A percentile compares a stretch with the other conserved stretches of the same genome.
Conservation (phyloP, 225 moss, liverwort and hornwort genomes). For the Marchantia polymorpha region DNA sequence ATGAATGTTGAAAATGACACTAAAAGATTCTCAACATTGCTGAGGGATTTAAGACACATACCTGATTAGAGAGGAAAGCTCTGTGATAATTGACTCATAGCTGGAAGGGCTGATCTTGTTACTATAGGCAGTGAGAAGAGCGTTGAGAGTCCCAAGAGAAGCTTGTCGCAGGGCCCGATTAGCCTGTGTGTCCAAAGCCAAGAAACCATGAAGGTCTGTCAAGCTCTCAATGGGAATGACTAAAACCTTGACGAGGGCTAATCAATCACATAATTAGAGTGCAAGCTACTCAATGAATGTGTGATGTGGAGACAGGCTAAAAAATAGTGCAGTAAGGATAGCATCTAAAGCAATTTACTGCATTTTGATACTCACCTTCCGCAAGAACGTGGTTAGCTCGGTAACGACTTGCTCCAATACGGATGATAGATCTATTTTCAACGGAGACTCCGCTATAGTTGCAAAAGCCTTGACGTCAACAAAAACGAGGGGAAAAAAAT, state of each 20-base stretch:
- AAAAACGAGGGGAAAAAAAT: not conserved
- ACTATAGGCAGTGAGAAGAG: conserved; percentile 84
- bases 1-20: not conserved
- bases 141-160: conserved; percentile 90
- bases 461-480: conserved; percentile 73
- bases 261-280: not conserved
- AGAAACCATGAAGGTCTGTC: not conserved
- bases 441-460: conserved; percentile 95
- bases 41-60: conserved; percentile 17
- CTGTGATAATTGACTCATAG: conserved; percentile 93
- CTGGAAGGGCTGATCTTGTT: conserved; percentile 85
- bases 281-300: not conserved
- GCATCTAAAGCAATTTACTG: not conserved
- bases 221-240: not conserved
- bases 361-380: conserved; percentile 58
- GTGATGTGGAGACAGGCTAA: not conserved
- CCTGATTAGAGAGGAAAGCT: conserved; percentile 95
- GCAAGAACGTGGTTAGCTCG: conserved; percentile 91
- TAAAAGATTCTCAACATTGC: not conserved
- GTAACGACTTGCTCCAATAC: conserved; percentile 99
- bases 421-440: conserved; percentile 93
- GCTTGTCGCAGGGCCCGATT: conserved; percentile 95
- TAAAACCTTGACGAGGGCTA: not conserved
- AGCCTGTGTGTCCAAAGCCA: conserved; percentile 43
- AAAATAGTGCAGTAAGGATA: not conserved